phyloP scores from a whole-genome alignment of 192 early-diverging fungal species.

The Coemansia sp. region DNA sequence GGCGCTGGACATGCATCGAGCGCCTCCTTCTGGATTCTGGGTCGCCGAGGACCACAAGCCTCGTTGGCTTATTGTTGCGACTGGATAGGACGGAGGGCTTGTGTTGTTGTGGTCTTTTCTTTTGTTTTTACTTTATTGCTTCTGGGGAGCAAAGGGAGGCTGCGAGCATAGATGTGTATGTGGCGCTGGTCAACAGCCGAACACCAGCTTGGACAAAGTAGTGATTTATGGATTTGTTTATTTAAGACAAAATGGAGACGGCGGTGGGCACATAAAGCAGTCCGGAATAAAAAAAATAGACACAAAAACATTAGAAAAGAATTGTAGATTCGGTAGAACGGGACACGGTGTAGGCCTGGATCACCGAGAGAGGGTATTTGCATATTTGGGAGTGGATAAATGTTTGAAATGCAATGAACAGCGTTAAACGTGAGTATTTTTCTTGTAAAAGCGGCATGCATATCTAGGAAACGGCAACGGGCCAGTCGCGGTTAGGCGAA shows the following conservation, averaged over 20 bases:
- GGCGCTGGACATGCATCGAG: neutral
- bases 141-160: neutral
- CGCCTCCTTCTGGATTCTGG: conserved; percentile 24
- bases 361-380: neutral
- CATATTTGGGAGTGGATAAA: too few species aligned
- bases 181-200: neutral
- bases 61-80: neutral
- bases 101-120: neutral
- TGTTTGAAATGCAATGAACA: too few species aligned
- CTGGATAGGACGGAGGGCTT: neutral
- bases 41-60: neutral
- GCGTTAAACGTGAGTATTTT: neutral
- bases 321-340: neutral
- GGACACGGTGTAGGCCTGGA: neutral
- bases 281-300: neutral
- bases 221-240: neutral
- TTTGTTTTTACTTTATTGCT: neutral
- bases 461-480: conserved; percentile 32
- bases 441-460: too few species aligned
- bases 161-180: neutral
- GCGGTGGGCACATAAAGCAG: neutral
- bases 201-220: neutral
- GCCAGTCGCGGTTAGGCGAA: conserved; percentile 51
- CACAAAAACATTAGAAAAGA: neutral
- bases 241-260: neutral